These are phyloP conservation scores for Entomophthora muscae DNA, from an alignment of 371 early-diverging fungal species.

Conservation along the genomic window DNA sequence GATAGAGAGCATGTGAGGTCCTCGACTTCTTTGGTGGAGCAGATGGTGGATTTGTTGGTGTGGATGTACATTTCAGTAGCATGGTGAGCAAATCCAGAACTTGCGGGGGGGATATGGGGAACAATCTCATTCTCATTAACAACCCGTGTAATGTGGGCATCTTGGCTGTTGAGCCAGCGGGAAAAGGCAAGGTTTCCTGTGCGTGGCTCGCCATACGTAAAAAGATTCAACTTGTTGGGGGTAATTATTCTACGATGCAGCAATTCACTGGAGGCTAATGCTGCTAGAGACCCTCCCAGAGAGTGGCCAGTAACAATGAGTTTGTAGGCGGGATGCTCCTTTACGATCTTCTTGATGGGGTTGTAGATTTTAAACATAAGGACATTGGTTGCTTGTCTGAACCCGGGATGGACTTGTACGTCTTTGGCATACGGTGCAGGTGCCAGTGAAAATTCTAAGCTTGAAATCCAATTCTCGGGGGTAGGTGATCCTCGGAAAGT, in stretches of 20 bases:
- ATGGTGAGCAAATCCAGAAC: constrained; percentile 24
- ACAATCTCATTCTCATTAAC: constrained; percentile 29
- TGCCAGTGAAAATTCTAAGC: too few relatives aligned
- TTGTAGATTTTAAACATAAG: too few relatives aligned
- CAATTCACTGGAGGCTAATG: neutral
- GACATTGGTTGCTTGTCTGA: too few relatives aligned
- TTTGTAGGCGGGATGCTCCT: constrained; percentile 10
- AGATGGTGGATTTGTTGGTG: neutral
- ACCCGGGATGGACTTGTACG: too few relatives aligned
- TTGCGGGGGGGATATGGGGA: constrained; percentile 28
- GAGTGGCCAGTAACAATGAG: constrained; percentile 10
- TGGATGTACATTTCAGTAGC: constrained; percentile 24
- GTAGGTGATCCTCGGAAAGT: too few relatives aligned
- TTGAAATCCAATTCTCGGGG: too few relatives aligned
- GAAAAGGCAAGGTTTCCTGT: constrained; percentile 27
- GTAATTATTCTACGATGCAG: too few relatives aligned
- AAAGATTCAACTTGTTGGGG: neutral
- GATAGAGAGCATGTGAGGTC: neutral
- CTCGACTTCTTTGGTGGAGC: neutral
- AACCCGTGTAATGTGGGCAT: constrained; percentile 18
- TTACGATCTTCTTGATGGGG: too few relatives aligned
- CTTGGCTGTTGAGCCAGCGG: constrained; percentile 15
- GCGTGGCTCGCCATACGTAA: constrained; percentile 24
- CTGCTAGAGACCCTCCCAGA: constrained; percentile 9
- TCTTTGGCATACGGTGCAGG: too few relatives aligned